Evolutionary conservation across 116 monocot genomes (phyloP).

Genomic region (Iris pallida): DNA sequence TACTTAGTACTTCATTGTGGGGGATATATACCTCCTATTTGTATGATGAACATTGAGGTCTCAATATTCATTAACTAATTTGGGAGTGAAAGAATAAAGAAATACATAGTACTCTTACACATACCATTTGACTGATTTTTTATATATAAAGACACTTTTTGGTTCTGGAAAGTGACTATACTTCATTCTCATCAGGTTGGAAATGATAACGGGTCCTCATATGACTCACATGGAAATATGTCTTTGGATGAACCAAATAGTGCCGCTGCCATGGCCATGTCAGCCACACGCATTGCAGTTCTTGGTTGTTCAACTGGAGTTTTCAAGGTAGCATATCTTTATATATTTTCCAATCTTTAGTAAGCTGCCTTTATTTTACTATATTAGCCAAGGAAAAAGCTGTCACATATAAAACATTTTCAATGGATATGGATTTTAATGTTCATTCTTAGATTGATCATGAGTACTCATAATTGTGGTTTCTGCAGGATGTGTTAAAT

Average conservation of each 20-base stretch:
- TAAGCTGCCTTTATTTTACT: not conserved
- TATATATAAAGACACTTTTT: not conserved
- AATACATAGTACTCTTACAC: too few relatives aligned
- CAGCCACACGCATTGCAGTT: conserved; percentile 68
- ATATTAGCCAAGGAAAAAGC: not conserved
- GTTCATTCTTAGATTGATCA: conserved; percentile 2
- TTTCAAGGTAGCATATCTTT: conserved; percentile 32
- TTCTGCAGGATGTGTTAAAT: conserved; percentile 40
- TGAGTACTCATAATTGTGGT: not conserved
- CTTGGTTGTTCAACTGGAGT: conserved; percentile 47
- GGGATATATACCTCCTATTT: too few relatives aligned
- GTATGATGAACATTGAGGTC: too few relatives aligned
- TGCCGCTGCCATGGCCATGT: conserved; percentile 24
- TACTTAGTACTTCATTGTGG: too few relatives aligned
- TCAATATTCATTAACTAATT: too few relatives aligned
- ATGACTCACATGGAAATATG: conserved; percentile 15
- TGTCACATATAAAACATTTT: not conserved
- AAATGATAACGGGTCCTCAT: conserved; percentile 20
- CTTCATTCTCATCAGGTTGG: conserved; percentile 30
- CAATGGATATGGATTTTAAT: not conserved
- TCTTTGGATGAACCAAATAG: conserved; percentile 25
- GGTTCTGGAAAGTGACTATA: not conserved
- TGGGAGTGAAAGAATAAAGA: too few relatives aligned
- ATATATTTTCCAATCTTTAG: not conserved
- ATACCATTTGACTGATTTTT: too few relatives aligned